These are phyloP conservation scores for Hypomontagnella monticulosa DNA, from an alignment of 495 filamentous ascomycete species.

Conservation along the genomic window DNA sequence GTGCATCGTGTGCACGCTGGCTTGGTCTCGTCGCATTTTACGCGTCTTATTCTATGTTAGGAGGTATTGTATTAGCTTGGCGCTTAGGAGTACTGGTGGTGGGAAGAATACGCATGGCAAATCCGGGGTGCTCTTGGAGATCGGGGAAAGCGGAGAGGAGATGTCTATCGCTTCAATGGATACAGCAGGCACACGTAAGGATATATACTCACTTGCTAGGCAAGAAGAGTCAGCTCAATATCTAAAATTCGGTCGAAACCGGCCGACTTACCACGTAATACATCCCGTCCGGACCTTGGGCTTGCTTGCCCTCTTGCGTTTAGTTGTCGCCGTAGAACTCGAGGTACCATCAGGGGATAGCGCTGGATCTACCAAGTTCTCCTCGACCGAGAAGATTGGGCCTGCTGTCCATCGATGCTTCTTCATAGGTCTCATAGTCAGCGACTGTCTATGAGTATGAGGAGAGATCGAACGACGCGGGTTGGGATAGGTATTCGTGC, in stretches of 20 bases:
- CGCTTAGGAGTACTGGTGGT: neutral
- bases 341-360: constrained; percentile 4
- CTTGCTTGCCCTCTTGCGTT: constrained; percentile 39
- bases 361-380: constrained; percentile 19
- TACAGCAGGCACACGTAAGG: neutral
- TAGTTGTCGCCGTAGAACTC: neutral
- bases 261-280: constrained; percentile 38
- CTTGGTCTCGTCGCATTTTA: constrained; percentile 56
- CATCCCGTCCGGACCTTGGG: constrained; percentile 41
- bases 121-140: neutral
- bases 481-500: constrained; percentile 8
- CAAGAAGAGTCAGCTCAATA: constrained; percentile 6
- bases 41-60: constrained; percentile 34
- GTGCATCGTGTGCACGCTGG: constrained; percentile 54
- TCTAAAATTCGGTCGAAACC: neutral
- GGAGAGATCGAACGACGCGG: neutral
- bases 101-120: neutral
- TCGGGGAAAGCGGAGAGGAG: neutral
- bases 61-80: neutral
- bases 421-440: constrained; percentile 19
- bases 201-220: constrained; percentile 37
- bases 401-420: constrained; percentile 11
- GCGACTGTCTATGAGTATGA: constrained; percentile 6
- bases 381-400: constrained; percentile 17
- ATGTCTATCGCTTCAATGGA: neutral